Percentiles rank a stretch among this genome's conserved stretches.
These are phyloP conservation scores for Ambrosiella xylebori DNA, from an alignment of 2,329 filamentous ascomycete genomes.

Conservation along the genomic window DNA sequence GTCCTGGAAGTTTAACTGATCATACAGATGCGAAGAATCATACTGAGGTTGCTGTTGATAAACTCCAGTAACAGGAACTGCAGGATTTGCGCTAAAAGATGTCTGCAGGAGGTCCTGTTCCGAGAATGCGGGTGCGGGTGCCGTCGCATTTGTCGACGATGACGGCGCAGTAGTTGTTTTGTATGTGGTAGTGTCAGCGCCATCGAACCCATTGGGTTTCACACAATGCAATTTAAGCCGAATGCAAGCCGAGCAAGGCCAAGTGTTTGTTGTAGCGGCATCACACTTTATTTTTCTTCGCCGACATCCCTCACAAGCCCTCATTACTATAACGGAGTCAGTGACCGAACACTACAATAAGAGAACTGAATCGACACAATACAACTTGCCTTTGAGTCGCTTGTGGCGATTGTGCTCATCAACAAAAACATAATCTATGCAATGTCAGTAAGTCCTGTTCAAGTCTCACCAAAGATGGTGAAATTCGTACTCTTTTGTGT, in stretches of 20 bases:
- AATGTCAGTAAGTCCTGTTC: constrained; percentile 17
- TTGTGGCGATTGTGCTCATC: constrained; percentile 98
- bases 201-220: constrained; percentile 60
- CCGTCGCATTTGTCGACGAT: background rate
- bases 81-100: constrained; percentile 2
- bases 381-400: constrained; percentile 65
- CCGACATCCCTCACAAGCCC: constrained; percentile 88
- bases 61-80: constrained; percentile 18
- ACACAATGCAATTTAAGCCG: constrained; percentile 86
- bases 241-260: constrained; percentile 90
- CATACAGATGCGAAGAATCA: constrained; percentile 21
- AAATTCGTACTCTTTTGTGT: constrained; percentile 11
- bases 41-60: constrained; percentile 21
- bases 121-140: background rate
- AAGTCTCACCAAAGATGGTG: background rate
- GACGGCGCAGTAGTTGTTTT: constrained; percentile 8
- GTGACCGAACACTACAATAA: background rate
- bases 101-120: constrained; percentile 5
- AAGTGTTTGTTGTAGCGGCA: constrained; percentile 88
- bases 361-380: background rate
- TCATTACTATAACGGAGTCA: constrained; percentile 52
- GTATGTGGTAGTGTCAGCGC: constrained; percentile 20
- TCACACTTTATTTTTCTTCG: constrained; percentile 97
- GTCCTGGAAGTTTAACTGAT: constrained; percentile 36
- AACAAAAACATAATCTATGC: constrained; percentile 89